These are phyloP conservation scores for Xylaria sp. DNA, from an alignment of 2,329 filamentous ascomycete species.

Conservation along the genomic window DNA sequence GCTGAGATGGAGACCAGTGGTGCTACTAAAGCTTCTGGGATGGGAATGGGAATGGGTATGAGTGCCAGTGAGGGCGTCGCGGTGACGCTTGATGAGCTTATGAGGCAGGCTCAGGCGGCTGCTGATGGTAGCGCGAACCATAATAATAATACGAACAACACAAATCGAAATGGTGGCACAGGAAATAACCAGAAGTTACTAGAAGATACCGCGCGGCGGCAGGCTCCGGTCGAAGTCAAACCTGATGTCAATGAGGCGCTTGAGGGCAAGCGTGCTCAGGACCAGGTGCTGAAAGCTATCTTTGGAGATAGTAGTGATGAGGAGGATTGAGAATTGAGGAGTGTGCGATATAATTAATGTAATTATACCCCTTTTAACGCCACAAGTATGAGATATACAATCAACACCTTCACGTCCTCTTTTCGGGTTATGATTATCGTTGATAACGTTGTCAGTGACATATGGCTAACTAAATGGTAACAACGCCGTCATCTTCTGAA, in stretches of 20 bases:
- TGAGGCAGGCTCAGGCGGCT: slow-evolving; percentile 44
- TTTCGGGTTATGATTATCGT: background rate
- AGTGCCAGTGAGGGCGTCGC: slow-evolving; percentile 35
- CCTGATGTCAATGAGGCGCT: slow-evolving; percentile 81
- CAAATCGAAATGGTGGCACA: background rate
- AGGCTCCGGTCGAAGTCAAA: slow-evolving; percentile 62
- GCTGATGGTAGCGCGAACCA: background rate
- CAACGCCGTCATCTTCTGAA: background rate
- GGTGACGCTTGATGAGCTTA: slow-evolving; percentile 49
- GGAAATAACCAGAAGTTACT: background rate
- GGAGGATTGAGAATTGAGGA: slow-evolving; percentile 47
- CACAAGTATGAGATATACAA: background rate
- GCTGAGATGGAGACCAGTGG: slow-evolving; percentile 48
- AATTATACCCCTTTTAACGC: slow-evolving; percentile 17
- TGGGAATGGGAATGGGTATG: slow-evolving; percentile 24
- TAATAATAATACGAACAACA: background rate
- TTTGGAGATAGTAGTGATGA: slow-evolving; percentile 86
- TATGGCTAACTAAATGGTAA: background rate
- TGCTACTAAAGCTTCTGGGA: background rate
- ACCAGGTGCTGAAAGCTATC: slow-evolving; percentile 88
- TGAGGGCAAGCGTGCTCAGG: slow-evolving; percentile 77
- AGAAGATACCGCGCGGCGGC: background rate
- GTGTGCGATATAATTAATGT: background rate
- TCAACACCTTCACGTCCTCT: background rate
- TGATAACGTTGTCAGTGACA: background rate